Evolutionary conservation across 768 basidiomycete species (phyloP).

Genomic region (Lentinula aciculospora): DNA sequence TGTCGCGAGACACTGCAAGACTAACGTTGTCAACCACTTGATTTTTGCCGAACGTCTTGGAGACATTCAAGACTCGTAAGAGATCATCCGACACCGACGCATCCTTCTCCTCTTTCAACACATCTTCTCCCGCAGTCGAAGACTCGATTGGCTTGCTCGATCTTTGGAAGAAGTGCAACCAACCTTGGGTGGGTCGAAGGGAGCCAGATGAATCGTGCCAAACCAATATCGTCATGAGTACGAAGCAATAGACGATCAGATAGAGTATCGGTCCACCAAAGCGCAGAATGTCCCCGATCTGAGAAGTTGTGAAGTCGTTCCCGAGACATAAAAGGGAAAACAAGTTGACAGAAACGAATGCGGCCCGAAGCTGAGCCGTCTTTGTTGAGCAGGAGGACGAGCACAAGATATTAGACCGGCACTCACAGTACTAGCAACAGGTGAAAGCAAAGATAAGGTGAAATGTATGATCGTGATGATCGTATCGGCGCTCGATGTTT

Average conservation of each 20-base stretch:
- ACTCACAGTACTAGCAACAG: slow-evolving; percentile 65
- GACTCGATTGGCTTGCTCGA: slow-evolving; percentile 11
- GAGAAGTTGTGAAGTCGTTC: slow-evolving; percentile 36
- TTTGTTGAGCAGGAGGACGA: background rate
- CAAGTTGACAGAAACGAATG: slow-evolving; percentile 71
- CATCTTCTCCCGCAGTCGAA: slow-evolving; percentile 37
- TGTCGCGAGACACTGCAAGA: slow-evolving; percentile 57
- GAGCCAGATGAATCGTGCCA: slow-evolving; percentile 66
- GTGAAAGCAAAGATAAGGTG: slow-evolving; percentile 59
- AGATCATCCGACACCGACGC: slow-evolving; percentile 46
- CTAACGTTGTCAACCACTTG: slow-evolving; percentile 71
- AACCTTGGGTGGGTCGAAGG: slow-evolving; percentile 19
- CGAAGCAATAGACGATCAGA: slow-evolving; percentile 52
- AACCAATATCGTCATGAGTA: slow-evolving; percentile 59
- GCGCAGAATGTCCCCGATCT: slow-evolving; percentile 47
- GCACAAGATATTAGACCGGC: background rate
- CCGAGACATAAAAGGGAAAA: slow-evolving; percentile 72
- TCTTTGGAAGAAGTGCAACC: background rate
- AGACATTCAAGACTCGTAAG: slow-evolving; percentile 56
- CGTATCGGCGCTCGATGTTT: slow-evolving; percentile 42
- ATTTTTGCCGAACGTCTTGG: slow-evolving; percentile 52
- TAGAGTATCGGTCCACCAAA: slow-evolving; percentile 77
- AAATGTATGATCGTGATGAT: slow-evolving; percentile 68
- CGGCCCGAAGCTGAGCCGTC: slow-evolving; percentile 49
- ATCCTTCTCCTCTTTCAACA: slow-evolving; percentile 44